Evolutionary conservation across 768 basidiomycete species (phyloP).

Genomic region (Suillus alpinus): DNA sequence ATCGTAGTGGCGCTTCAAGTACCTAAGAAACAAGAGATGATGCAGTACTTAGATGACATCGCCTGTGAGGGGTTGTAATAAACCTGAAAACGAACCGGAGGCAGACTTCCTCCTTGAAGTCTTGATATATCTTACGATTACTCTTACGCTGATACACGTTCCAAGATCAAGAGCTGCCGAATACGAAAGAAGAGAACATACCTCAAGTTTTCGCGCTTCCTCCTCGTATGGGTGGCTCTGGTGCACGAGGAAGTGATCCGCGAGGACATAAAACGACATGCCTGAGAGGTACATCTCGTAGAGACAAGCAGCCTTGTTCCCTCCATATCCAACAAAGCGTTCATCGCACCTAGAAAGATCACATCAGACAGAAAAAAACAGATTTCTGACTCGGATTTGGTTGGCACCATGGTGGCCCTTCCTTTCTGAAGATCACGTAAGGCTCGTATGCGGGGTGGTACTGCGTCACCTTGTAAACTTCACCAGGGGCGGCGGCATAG

Average conservation of each 20-base stretch:
- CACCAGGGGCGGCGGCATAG: slow-evolving; percentile 56
- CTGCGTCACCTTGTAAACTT: slow-evolving; percentile 69
- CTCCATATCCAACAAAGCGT: slow-evolving; percentile 87
- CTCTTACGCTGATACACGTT: slow-evolving; percentile 51
- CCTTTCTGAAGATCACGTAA: slow-evolving; percentile 78
- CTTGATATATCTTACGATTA: slow-evolving; percentile 73
- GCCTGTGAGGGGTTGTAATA: not conserved
- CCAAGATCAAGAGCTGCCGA: not conserved
- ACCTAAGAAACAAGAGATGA: slow-evolving; percentile 36
- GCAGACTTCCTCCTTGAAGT: slow-evolving; percentile 79
- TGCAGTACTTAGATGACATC: not conserved
- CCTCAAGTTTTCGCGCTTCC: slow-evolving; percentile 67
- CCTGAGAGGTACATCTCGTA: slow-evolving; percentile 91
- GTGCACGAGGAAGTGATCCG: slow-evolving; percentile 87
- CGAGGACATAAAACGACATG: slow-evolving; percentile 76
- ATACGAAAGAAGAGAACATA: slow-evolving; percentile 22
- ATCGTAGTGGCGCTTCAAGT: slow-evolving; percentile 58
- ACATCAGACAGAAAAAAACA: not conserved
- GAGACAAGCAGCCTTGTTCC: slow-evolving; percentile 89
- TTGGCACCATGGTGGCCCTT: slow-evolving; percentile 69
- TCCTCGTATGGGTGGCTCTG: slow-evolving; percentile 85
- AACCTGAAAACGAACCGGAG: slow-evolving; percentile 40
- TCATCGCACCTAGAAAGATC: slow-evolving; percentile 74
- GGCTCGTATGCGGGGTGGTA: slow-evolving; percentile 89
- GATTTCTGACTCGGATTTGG: not conserved